These are phyloP conservation scores for Ramaria sp. DNA, from an alignment of 768 basidiomycete species.

Conservation along the genomic window DNA sequence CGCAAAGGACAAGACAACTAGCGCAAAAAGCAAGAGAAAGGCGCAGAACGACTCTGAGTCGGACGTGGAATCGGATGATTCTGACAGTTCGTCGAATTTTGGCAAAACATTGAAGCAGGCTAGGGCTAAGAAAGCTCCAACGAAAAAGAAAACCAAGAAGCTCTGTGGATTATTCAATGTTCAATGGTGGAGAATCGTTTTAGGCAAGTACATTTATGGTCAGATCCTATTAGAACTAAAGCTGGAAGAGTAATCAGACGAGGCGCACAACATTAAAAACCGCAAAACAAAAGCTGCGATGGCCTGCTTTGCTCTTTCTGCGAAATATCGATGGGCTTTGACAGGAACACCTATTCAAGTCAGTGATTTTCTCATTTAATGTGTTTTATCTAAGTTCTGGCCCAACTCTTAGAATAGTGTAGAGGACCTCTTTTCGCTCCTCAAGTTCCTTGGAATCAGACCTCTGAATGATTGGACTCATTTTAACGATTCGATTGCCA, in stretches of 20 bases:
- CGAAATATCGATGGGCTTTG: slow-evolving; percentile 79
- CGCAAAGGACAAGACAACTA: slow-evolving; percentile 42
- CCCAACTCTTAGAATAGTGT: slow-evolving; percentile 61
- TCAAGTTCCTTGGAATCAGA: slow-evolving; percentile 78
- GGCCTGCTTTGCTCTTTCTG: slow-evolving; percentile 67
- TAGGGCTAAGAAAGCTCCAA: slow-evolving; percentile 29
- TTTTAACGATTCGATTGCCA: slow-evolving; percentile 71
- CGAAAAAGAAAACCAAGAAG: slow-evolving; percentile 29
- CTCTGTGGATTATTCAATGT: slow-evolving; percentile 65
- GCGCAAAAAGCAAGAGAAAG: slow-evolving; percentile 30
- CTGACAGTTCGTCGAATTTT: slow-evolving; percentile 34
- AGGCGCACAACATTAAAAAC: slow-evolving; percentile 94
- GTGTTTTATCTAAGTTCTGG: background rate
- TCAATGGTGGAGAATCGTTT: slow-evolving; percentile 76
- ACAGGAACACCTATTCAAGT: slow-evolving; percentile 65
- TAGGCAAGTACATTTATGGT: slow-evolving; percentile 38
- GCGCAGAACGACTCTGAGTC: slow-evolving; percentile 21
- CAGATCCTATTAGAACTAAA: background rate
- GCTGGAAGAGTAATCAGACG: slow-evolving; percentile 39
- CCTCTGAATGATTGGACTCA: slow-evolving; percentile 71
- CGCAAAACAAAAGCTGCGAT: slow-evolving; percentile 62
- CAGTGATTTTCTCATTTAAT: background rate
- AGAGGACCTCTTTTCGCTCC: slow-evolving; percentile 78
- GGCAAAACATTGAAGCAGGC: slow-evolving; percentile 32
- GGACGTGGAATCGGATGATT: slow-evolving; percentile 24